Base-by-base conservation (phyloP, 768 basidiomycete genomes). In the Favolaschia claudopus region DNA sequence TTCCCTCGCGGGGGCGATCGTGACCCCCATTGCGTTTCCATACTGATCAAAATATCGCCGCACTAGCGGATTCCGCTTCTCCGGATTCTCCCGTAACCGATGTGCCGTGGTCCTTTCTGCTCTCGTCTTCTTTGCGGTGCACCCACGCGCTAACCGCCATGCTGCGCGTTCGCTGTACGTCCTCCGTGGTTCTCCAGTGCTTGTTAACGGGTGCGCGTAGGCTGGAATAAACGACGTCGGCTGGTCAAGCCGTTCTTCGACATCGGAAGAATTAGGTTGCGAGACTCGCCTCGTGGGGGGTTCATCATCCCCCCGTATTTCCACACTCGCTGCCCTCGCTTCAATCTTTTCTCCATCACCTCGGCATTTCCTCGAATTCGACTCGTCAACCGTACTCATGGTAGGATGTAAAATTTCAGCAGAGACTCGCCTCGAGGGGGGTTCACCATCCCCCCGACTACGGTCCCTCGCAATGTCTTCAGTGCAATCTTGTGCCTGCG, bases 1-100 rank as follows among this genome's bases (percentile, higher is more conserved):
- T 55, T 55, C 54, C 54, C 54, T 55, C 45, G 42, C 1, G 45
- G 55, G 55, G 55, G 27, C 46, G 38, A 19, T 38, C 28, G 20
- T 46, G 38, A 61, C 45, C 59, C 59, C 63, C 63, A 44, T 42
- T 42, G 36, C 44, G 49, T 58, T 46, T 51, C n/a, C 44, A 32
- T 33, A 43, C 37, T 56, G 31, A 8, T n/a, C 28, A 5, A n/a
- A 22, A 10, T 8, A 12, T 22, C 24, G n/a, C 24, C 9, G n/a
- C 24, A 7, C 20, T 15, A 22, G 13, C n/a, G 40, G n/a, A 19
- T 22, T 42, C 20, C 24, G 40, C 40, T 10, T 42, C 24, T 22
- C 8, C 20, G 10, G 10, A 19, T 10, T 19, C 24, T 22, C 40
- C 24, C 40, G 40, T 42, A 15, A 19, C 9, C 40, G 40, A 22